Conservation (phyloP, 148 eudicot genomes). For the Nyssa sinensis region DNA sequence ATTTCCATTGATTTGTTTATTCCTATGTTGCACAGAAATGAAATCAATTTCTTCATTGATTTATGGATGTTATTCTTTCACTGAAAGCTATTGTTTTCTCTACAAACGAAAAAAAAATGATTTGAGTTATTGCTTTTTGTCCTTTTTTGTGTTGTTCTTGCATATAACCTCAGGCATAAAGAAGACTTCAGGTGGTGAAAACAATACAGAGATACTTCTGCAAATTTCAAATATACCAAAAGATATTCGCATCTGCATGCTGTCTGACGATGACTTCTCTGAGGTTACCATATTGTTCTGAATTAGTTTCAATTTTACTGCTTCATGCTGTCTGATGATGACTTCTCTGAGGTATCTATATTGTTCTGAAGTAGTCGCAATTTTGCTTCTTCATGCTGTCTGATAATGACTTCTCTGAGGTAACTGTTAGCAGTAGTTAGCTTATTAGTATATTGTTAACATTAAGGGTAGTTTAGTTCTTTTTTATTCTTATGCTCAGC, state of each 20-base stretch:
- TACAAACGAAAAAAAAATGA: too few species aligned
- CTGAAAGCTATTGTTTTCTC: not conserved
- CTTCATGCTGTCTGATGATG: slow-evolving; percentile 63
- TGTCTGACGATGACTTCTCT: slow-evolving; percentile 71
- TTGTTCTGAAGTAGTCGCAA: not conserved
- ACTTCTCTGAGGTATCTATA: slow-evolving; percentile 61
- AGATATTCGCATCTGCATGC: slow-evolving; percentile 51
- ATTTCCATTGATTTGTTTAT: slow-evolving; percentile 1
- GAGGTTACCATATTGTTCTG: slow-evolving; percentile 44
- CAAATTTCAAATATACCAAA: slow-evolving; percentile 45
- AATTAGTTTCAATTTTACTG: not conserved
- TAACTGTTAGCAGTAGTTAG: too few species aligned
- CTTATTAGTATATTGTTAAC: too few species aligned
- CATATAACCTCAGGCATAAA: slow-evolving; percentile 47
- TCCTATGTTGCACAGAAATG: not conserved
- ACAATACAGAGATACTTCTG: slow-evolving; percentile 35
- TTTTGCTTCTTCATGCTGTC: slow-evolving; percentile 39
- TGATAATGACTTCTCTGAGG: slow-evolving; percentile 75
- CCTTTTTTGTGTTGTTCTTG: not conserved
- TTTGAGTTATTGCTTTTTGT: not conserved
- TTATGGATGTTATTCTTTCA: not conserved
- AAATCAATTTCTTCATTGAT: not conserved
- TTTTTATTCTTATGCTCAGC: too few species aligned
- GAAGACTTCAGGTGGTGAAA: slow-evolving; percentile 30
- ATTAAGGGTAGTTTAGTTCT: too few species aligned